phyloP scores from a whole-genome alignment of 2,329 filamentous ascomycete genomes.

The Rutstroemia sydowiana region DNA sequence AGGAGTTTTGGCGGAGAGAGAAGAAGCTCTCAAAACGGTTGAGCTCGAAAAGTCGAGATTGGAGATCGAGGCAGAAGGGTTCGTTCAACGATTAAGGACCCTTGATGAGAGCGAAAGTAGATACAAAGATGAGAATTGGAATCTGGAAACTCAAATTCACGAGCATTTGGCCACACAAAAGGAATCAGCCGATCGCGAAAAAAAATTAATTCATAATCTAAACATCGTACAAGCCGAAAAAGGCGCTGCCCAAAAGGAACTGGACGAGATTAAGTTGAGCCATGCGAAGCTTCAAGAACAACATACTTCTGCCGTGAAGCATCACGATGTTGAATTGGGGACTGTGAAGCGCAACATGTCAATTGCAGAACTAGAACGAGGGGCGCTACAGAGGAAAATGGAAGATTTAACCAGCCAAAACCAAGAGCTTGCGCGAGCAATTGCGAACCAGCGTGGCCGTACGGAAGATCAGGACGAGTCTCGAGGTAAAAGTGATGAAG shows the following conservation, averaged over 20 bases:
- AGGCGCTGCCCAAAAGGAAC: slow-evolving; percentile 68
- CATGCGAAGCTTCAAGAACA: slow-evolving; percentile 78
- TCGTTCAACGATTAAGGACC: slow-evolving; percentile 71
- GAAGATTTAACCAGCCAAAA: slow-evolving; percentile 86
- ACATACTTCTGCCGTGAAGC: slow-evolving; percentile 66
- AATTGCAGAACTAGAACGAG: slow-evolving; percentile 70
- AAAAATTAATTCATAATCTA: slow-evolving; percentile 68
- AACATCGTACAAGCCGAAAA: slow-evolving; percentile 68
- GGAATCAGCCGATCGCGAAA: slow-evolving; percentile 74
- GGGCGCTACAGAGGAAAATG: slow-evolving; percentile 73
- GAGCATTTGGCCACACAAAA: slow-evolving; percentile 68
- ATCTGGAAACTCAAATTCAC: slow-evolving; percentile 84
- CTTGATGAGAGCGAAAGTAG: slow-evolving; percentile 91
- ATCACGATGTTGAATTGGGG: slow-evolving; percentile 83
- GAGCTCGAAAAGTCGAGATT: slow-evolving; percentile 70
- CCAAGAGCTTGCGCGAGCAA: slow-evolving; percentile 78
- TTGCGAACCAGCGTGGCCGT: slow-evolving; percentile 65
- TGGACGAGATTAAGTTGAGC: slow-evolving; percentile 79
- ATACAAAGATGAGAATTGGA: slow-evolving; percentile 99
- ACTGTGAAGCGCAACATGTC: slow-evolving; percentile 73
- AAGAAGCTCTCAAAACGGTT: slow-evolving; percentile 72
- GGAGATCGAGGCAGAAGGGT: slow-evolving; percentile 72
- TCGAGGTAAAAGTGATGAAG: slow-evolving; percentile 53
- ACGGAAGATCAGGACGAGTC: slow-evolving; percentile 56
- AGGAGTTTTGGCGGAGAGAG: slow-evolving; percentile 74